Evolutionary conservation across 176 grass and related monocot genomes (phyloP), one percentile per base, ranked within the genome.

Genomic region (Rhynchospora tenuis): DNA sequence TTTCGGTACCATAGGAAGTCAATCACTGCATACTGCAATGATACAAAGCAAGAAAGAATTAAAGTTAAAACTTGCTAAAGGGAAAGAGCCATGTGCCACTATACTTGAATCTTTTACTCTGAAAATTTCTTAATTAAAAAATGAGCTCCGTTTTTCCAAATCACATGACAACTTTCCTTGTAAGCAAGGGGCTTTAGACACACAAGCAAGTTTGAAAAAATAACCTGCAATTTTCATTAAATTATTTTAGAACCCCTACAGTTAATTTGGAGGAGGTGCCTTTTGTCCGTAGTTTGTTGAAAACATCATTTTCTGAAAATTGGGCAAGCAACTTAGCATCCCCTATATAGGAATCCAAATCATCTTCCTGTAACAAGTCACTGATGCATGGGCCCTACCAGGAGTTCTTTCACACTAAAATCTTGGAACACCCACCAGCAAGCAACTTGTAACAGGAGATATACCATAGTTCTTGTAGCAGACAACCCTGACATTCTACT

Each of bases 1-100:
- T 89, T 97, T 72, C 92, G 90, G 60, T 89, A 97, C 92, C 95
- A 97, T 8, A 97, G 87, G 83, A 88, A 97, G 67, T 94, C 95
- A 46, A 97, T 88, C 55, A 97, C 89, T 57, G 83, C 92, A 81
- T 90, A 97, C 95, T 94, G 64, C 81, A 73, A 75, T 55, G n/a
- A 44, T 82, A 78, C 7, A 66, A 13, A 70, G n/a, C 38, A 83
- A 65, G 63, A 60, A 55, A 42, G 59, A 51, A 73, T 71, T 69
- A 60, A 17, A 64, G 16, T n/a, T 62, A n/a, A 31, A 81, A 81
- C 33, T 38, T 26, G n/a, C 16, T 15, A 46, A 29, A 14, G 55
- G 10, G 6, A 59, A 79, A 60, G 3, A 60, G 51, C 56, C 38
- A 10, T 13, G 47, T 48, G 27, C 14, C 63, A 65, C n/a, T n/a